Evolutionary conservation across 1,139 yeast species (phyloP).

Genomic region (Hyphopichia burtonii): DNA sequence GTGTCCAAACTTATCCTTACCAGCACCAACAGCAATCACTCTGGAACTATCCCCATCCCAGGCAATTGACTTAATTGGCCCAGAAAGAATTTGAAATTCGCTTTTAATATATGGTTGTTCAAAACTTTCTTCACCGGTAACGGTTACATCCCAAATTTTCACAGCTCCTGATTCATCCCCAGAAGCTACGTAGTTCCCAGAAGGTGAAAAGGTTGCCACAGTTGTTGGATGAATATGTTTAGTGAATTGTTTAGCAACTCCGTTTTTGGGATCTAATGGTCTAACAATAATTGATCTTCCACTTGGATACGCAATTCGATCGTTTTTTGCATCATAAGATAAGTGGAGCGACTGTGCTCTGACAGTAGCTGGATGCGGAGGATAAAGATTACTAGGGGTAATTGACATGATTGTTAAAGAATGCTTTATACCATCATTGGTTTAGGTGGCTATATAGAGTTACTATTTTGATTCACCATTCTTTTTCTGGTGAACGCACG

Average conservation of each 20-base stretch:
- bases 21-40: slow-evolving; percentile 92
- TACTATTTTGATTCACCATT: too few relatives aligned
- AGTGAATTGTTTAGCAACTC: slow-evolving; percentile 54
- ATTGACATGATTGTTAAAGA: slow-evolving; percentile 21
- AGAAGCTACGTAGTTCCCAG: slow-evolving; percentile 86
- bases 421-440: neutral
- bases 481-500: too few relatives aligned
- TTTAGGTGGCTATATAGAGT: neutral
- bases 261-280: slow-evolving; percentile 46
- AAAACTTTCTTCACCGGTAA: slow-evolving; percentile 19
- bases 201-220: slow-evolving; percentile 83
- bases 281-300: slow-evolving; percentile 81
- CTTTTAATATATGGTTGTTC: slow-evolving; percentile 67
- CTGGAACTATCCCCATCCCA: slow-evolving; percentile 93
- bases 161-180: slow-evolving; percentile 90
- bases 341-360: slow-evolving; percentile 72
- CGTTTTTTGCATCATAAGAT: slow-evolving; percentile 66
- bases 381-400: slow-evolving; percentile 36
- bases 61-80: slow-evolving; percentile 77
- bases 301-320: slow-evolving; percentile 74
- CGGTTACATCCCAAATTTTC: slow-evolving; percentile 75
- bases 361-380: slow-evolving; percentile 78
- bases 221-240: slow-evolving; percentile 72
- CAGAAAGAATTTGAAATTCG: slow-evolving; percentile 79
- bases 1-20: slow-evolving; percentile 88